Evolutionary conservation across 116 monocot species (phyloP).

Genomic region (Posidonia oceanica): DNA sequence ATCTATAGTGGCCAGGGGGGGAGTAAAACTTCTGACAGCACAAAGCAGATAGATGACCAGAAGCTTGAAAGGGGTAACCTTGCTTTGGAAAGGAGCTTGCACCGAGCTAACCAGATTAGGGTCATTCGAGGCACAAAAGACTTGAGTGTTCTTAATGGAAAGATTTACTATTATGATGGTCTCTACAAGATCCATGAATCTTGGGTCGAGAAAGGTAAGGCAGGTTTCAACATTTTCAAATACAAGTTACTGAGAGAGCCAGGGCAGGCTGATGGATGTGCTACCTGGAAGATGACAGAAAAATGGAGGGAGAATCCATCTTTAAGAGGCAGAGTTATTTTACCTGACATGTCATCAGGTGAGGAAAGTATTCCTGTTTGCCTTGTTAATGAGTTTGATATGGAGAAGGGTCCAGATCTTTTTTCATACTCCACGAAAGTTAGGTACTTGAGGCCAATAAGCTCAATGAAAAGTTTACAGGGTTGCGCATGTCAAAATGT

Average conservation of each 20-base stretch:
- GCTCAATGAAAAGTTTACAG: constrained; percentile 20
- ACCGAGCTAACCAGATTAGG: constrained; percentile 42
- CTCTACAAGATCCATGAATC: constrained; percentile 66
- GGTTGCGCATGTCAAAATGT: constrained; percentile 41
- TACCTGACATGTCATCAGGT: constrained; percentile 62
- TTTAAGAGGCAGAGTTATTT: constrained; percentile 43
- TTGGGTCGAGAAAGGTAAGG: constrained; percentile 62
- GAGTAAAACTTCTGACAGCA: constrained; percentile 11
- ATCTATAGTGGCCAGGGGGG: constrained; percentile 67
- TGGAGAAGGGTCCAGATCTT: constrained; percentile 43
- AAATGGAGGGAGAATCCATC: constrained; percentile 59
- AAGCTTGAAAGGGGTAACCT: constrained; percentile 92
- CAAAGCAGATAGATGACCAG: constrained; percentile 47
- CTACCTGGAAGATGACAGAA: constrained; percentile 57
- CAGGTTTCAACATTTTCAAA: constrained; percentile 72
- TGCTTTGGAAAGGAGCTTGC: constrained; percentile 71
- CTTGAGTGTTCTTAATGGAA: constrained; percentile 18
- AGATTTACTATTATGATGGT: constrained; percentile 85
- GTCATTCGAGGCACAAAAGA: constrained; percentile 70
- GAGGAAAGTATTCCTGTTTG: constrained; percentile 52
- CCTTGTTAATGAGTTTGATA: constrained; percentile 79
- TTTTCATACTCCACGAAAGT: constrained; percentile 51
- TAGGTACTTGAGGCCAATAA: constrained; percentile 22
- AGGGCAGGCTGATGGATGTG: constrained; percentile 60
- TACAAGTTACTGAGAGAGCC: constrained; percentile 63